Conservation (phyloP, 2,329 filamentous ascomycete genomes). For the Alternaria burnsii region DNA sequence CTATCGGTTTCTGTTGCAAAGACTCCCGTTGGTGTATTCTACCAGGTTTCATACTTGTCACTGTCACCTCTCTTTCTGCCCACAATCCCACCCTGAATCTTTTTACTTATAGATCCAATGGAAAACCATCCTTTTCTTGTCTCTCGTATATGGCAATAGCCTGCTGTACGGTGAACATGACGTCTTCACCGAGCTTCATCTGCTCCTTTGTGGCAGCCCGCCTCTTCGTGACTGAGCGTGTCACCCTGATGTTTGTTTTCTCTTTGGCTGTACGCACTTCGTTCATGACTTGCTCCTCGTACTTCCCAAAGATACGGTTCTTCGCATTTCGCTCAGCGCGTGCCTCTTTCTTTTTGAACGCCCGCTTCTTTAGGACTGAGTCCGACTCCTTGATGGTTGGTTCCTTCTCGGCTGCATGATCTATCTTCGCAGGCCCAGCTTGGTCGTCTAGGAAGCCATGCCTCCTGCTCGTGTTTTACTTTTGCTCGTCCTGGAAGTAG, state of each 20-base stretch:
- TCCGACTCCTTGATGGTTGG: neutral
- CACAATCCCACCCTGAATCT: neutral
- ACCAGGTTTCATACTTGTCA: neutral
- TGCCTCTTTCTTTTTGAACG: neutral
- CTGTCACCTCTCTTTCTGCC: neutral
- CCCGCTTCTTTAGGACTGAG: neutral
- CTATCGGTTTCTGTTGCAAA: neutral
- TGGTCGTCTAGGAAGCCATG: neutral
- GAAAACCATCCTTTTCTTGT: neutral
- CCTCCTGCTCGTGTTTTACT: neutral
- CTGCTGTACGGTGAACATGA: neutral
- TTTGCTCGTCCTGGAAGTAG: neutral
- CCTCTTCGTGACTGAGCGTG: neutral
- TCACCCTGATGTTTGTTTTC: neutral
- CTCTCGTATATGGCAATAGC: neutral
- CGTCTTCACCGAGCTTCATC: neutral
- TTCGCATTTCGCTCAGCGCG: neutral
- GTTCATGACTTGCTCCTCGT: neutral
- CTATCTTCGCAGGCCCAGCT: neutral
- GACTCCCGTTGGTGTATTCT: neutral
- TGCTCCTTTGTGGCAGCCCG: neutral
- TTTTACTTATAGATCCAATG: neutral
- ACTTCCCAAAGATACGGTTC: neutral
- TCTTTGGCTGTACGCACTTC: neutral
- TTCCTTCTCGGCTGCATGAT: neutral